Evolutionary conservation across 257 asterid species (phyloP).

Genomic region (Solanum paucissectum): DNA sequence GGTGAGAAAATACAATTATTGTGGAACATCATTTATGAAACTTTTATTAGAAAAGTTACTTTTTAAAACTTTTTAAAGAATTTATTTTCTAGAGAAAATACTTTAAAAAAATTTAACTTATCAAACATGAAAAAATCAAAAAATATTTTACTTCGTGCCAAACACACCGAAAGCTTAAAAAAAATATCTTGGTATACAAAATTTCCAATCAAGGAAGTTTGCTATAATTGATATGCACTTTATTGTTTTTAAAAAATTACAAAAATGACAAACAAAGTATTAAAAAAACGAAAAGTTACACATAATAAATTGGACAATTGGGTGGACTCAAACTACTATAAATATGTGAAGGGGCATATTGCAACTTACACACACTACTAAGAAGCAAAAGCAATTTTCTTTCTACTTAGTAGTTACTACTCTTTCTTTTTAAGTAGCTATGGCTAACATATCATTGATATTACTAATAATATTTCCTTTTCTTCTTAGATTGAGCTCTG

Average conservation of each 20-base stretch:
- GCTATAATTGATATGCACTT: neutral
- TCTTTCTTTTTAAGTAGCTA: neutral
- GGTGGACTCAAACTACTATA: slow-evolving; percentile 15
- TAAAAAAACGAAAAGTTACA: neutral
- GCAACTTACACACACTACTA: neutral
- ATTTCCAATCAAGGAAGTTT: neutral
- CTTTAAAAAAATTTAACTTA: neutral
- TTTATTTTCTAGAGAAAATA: neutral
- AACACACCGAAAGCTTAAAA: neutral
- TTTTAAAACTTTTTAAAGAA: neutral
- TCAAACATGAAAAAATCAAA: neutral
- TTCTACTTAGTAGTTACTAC: neutral
- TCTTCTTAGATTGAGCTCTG: slow-evolving; percentile 9
- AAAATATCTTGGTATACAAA: neutral
- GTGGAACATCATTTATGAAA: neutral
- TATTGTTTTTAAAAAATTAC: neutral
- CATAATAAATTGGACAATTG: neutral
- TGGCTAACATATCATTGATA: neutral
- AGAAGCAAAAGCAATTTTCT: neutral
- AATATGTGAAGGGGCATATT: slow-evolving; percentile 8
- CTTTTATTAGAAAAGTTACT: neutral
- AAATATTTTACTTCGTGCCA: neutral
- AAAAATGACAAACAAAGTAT: neutral
- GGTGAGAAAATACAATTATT: neutral
- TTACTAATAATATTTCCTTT: slow-evolving; percentile 15